A percentile compares a stretch with the other conserved stretches of the same genome.
These are phyloP conservation scores for Fusarium sp. DNA, from an alignment of 2,329 filamentous ascomycete species.

Conservation along the genomic window DNA sequence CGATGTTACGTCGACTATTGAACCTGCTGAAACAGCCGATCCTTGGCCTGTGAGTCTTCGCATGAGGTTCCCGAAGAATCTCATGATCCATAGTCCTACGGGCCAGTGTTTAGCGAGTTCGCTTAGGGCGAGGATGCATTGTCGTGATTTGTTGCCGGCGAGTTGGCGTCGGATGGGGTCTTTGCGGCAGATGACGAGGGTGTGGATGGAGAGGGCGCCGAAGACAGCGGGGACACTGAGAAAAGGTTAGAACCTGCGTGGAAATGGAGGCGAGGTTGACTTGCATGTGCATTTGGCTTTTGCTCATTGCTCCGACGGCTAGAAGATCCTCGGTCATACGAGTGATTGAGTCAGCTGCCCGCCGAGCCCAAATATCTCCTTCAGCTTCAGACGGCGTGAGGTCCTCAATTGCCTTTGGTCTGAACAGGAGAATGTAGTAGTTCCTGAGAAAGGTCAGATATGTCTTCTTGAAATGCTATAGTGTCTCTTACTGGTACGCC, in stretches of 20 bases:
- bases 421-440: slow-evolving; percentile 22
- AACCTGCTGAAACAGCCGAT: background rate
- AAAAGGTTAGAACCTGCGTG: fast-evolving
- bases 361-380: slow-evolving; percentile 2
- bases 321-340: slow-evolving; percentile 29
- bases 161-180: slow-evolving; percentile 24
- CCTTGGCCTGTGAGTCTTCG: slow-evolving; percentile 24
- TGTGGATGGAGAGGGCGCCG: slow-evolving; percentile 33
- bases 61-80: slow-evolving; percentile 31
- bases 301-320: slow-evolving; percentile 3
- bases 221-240: slow-evolving; percentile 24
- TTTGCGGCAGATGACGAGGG: slow-evolving; percentile 28
- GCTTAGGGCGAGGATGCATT: slow-evolving; percentile 32
- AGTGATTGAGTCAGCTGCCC: slow-evolving; percentile 31
- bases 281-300: slow-evolving; percentile 20
- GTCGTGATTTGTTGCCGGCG: slow-evolving; percentile 34
- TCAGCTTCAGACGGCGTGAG: background rate
- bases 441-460: background rate
- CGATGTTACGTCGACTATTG: slow-evolving; percentile 19
- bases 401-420: slow-evolving; percentile 3
- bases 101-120: slow-evolving; percentile 34
- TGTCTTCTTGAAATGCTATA: fast-evolving
- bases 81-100: slow-evolving; percentile 31
- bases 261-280: background rate
- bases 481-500: slow-evolving; percentile 25